phyloP scores from a whole-genome alignment of 2,329 filamentous ascomycete species.

The Xylaria sp. region DNA sequence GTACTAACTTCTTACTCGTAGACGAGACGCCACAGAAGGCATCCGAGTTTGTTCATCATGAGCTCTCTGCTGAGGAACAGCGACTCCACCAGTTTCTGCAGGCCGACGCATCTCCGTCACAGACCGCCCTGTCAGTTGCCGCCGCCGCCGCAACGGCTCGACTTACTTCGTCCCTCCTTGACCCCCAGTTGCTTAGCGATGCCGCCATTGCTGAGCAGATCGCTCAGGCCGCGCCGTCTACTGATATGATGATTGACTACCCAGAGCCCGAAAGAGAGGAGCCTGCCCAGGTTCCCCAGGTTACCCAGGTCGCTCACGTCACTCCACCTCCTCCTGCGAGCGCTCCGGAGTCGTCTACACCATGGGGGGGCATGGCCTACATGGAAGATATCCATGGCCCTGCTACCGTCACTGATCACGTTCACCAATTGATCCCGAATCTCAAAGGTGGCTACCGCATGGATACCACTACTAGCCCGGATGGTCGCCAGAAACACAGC shows the following conservation, averaged over 20 bases:
- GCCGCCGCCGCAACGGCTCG: slow-evolving; percentile 68
- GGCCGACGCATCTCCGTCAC: slow-evolving; percentile 54
- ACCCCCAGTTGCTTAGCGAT: slow-evolving; percentile 58
- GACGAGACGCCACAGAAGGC: slow-evolving; percentile 35
- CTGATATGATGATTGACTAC: slow-evolving; percentile 49
- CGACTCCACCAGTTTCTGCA: slow-evolving; percentile 58
- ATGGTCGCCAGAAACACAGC: slow-evolving; percentile 63
- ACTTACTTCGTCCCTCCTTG: slow-evolving; percentile 64
- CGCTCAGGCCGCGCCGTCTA: slow-evolving; percentile 35
- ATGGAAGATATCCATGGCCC: slow-evolving; percentile 50
- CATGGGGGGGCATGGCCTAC: slow-evolving; percentile 50
- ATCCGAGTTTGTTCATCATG: slow-evolving; percentile 42
- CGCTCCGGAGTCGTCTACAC: slow-evolving; percentile 34
- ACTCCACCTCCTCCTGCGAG: slow-evolving; percentile 29
- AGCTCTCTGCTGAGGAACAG: slow-evolving; percentile 61
- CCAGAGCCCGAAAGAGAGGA: slow-evolving; percentile 39
- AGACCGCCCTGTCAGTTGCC: slow-evolving; percentile 65
- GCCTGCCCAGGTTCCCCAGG: slow-evolving; percentile 7
- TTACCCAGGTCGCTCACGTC: slow-evolving; percentile 12
- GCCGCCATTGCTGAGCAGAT: slow-evolving; percentile 39
- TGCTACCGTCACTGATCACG: slow-evolving; percentile 48
- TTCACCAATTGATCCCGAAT: slow-evolving; percentile 44
- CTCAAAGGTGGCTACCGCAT: slow-evolving; percentile 65
- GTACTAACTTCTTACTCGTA: slow-evolving; percentile 34
- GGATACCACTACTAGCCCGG: slow-evolving; percentile 58